Percentiles rank a stretch among this genome's conserved stretches.
Conservation (phyloP, 164 flowering plant genomes). For the Saururus chinensis region DNA sequence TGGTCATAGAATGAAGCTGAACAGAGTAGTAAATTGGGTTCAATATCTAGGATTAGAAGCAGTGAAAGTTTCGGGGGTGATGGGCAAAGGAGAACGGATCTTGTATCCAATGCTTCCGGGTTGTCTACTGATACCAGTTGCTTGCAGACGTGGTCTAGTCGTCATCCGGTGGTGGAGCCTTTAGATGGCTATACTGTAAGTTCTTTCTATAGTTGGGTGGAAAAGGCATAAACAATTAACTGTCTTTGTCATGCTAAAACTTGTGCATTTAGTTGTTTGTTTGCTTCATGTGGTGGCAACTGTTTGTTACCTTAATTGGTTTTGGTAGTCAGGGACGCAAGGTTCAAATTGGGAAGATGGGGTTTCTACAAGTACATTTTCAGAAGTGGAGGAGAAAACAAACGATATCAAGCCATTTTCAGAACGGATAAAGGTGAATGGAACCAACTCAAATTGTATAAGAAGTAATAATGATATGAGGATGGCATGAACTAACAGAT, state of each 20-base stretch:
- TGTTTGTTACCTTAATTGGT: background rate
- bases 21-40: conserved; percentile 11
- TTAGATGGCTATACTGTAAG: conserved; percentile 24
- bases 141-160: conserved; percentile 25
- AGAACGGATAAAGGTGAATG: conserved; percentile 42
- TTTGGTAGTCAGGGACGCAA: conserved; percentile 20
- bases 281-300: background rate
- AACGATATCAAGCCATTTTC: conserved; percentile 29
- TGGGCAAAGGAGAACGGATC: conserved; percentile 8
- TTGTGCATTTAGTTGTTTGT: background rate
- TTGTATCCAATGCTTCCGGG: conserved; percentile 17
- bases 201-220: conserved; percentile 4
- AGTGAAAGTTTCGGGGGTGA: conserved; percentile 3
- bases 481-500: background rate
- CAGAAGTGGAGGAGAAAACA: conserved; percentile 70
- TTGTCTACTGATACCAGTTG: conserved; percentile 4
- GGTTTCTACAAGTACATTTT: conserved; percentile 30
- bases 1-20: conserved; percentile 38
- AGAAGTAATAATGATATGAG: background rate
- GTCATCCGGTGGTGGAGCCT: conserved; percentile 18
- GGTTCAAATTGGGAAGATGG: conserved; percentile 39
- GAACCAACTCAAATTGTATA: background rate
- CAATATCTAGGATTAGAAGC: conserved; percentile 11
- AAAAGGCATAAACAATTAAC: too few relatives aligned
- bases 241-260: background rate